phyloP scores from a whole-genome alignment of 768 basidiomycete species.

The Boletus tylopilopsis region DNA sequence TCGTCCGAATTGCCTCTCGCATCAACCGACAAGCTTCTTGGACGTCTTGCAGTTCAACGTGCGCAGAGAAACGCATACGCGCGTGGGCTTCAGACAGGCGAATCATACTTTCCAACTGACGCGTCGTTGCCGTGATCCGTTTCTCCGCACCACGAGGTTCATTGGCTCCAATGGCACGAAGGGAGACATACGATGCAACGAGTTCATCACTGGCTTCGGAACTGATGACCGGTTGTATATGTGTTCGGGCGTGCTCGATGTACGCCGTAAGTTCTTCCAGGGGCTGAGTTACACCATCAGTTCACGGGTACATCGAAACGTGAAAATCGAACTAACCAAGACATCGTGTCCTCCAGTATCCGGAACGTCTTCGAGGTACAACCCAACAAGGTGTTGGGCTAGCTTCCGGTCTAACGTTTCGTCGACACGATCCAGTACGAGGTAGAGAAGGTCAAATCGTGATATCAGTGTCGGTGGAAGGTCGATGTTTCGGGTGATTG shows the following conservation, averaged over 20 bases:
- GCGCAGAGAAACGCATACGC: constrained; percentile 88
- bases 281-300: constrained; percentile 49
- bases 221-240: constrained; percentile 81
- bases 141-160: constrained; percentile 87
- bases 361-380: constrained; percentile 92
- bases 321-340: constrained; percentile 50
- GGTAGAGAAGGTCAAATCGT: constrained; percentile 93
- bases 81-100: constrained; percentile 95
- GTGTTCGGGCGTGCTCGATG: constrained; percentile 87
- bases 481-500: constrained; percentile 95
- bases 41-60: constrained; percentile 85
- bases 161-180: constrained; percentile 82
- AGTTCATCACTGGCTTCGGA: constrained; percentile 83
- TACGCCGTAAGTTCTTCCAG: constrained; percentile 89
- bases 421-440: constrained; percentile 93
- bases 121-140: constrained; percentile 96
- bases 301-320: neutral
- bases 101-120: constrained; percentile 97
- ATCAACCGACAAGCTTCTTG: constrained; percentile 91
- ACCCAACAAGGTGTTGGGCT: constrained; percentile 87
- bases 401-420: constrained; percentile 81
- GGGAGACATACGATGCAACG: constrained; percentile 85
- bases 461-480: constrained; percentile 97
- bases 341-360: constrained; percentile 56
- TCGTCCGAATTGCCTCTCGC: constrained; percentile 92